Evolutionary conservation across 1,284 basidiomycete genomes (phyloP).

Genomic region (Rhodotorula sp.): DNA sequence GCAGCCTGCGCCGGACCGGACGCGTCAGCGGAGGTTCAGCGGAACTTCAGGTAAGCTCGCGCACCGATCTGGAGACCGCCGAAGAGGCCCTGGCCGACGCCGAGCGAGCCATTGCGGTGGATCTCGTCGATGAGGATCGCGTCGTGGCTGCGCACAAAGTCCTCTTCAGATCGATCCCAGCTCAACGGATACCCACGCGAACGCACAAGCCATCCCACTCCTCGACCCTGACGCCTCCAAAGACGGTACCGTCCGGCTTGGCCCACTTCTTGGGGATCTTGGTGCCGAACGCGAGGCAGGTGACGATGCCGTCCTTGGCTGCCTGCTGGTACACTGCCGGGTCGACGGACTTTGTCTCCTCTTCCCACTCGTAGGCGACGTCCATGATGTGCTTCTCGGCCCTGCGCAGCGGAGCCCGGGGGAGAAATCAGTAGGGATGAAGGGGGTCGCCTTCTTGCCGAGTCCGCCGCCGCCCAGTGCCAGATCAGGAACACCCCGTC

Average conservation of each 20-base stretch:
- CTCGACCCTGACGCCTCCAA: conserved; percentile 50
- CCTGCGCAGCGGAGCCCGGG: background rate
- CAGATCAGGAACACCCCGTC: too few relatives aligned
- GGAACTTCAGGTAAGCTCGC: background rate
- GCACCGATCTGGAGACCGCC: conserved; percentile 50
- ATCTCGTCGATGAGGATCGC: conserved; percentile 40
- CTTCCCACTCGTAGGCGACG: conserved; percentile 39
- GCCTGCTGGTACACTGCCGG: conserved; percentile 43
- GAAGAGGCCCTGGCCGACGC: conserved; percentile 44
- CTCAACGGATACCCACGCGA: conserved; percentile 18
- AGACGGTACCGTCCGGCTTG: conserved; percentile 44
- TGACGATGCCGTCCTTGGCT: conserved; percentile 45
- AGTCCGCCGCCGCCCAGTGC: too few relatives aligned
- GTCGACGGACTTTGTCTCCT: conserved; percentile 37
- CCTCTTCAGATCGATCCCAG: conserved; percentile 23
- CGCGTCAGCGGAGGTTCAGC: background rate
- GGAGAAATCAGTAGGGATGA: background rate
- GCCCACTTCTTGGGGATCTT: conserved; percentile 25
- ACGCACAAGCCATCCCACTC: conserved; percentile 46
- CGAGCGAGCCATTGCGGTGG: conserved; percentile 36
- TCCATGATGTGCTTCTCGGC: conserved; percentile 26
- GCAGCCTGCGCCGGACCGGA: conserved; percentile 4
- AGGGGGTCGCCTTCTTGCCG: too few relatives aligned
- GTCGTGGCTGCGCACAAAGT: conserved; percentile 28
- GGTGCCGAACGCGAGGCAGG: conserved; percentile 41